Conservation (phyloP, 176 grass and related monocot species). For the Phragmites australis region DNA sequence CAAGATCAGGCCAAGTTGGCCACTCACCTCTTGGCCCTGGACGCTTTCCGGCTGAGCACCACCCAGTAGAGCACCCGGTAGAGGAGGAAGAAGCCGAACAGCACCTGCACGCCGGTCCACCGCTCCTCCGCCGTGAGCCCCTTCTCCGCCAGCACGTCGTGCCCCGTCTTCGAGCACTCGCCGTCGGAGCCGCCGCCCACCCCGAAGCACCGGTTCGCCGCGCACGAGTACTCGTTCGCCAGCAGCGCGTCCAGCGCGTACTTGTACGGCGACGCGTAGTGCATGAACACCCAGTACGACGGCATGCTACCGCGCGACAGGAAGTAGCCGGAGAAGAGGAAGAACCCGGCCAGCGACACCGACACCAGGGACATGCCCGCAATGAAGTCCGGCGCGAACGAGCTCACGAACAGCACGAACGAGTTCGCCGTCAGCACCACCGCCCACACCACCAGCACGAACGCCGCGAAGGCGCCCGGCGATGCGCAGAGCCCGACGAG, state of each 20-base stretch:
- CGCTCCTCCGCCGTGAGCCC: slow-evolving; percentile 59
- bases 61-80: slow-evolving; percentile 95
- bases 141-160: slow-evolving; percentile 56
- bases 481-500: slow-evolving; percentile 75
- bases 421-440: slow-evolving; percentile 89
- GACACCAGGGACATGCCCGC: slow-evolving; percentile 82
- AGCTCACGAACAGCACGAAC: slow-evolving; percentile 82
- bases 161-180: slow-evolving; percentile 64
- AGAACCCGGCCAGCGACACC: slow-evolving; percentile 76
- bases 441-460: slow-evolving; percentile 81
- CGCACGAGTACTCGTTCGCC: slow-evolving; percentile 87
- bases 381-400: slow-evolving; percentile 91
- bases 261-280: slow-evolving; percentile 92
- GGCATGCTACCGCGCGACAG: slow-evolving; percentile 82
- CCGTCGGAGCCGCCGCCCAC: slow-evolving; percentile 27
- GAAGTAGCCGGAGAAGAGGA: slow-evolving; percentile 99
- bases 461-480: slow-evolving; percentile 57
- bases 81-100: slow-evolving; percentile 87
- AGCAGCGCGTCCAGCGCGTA: slow-evolving; percentile 89
- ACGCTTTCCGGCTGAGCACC: slow-evolving; percentile 74
- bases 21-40: slow-evolving; percentile 60
- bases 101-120: slow-evolving; percentile 84
- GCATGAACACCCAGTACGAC: slow-evolving; percentile 89
- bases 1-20: neutral
- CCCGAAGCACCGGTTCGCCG: slow-evolving; percentile 58